A percentile compares a stretch with the other conserved stretches of the same genome.
Conservation (phyloP, 768 basidiomycete genomes). For the Leucocoprinus birnbaumii region DNA sequence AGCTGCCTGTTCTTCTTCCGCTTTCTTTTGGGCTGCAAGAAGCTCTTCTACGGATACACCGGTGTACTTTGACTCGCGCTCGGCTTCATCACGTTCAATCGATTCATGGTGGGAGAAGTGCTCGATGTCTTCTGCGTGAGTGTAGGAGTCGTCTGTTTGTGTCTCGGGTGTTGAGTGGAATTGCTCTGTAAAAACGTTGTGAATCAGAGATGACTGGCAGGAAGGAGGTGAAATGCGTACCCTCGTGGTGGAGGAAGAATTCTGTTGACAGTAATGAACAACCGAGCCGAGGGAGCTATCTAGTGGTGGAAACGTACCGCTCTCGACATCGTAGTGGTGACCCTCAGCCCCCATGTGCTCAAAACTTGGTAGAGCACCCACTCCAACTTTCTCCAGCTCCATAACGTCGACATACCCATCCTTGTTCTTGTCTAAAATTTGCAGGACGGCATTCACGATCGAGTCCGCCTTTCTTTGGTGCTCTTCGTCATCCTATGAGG, state of each 20-base stretch:
- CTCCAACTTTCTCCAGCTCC: slow-evolving; percentile 72
- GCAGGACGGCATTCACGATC: slow-evolving; percentile 71
- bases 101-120: slow-evolving; percentile 88
- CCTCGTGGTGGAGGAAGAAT: slow-evolving; percentile 98
- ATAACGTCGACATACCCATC: slow-evolving; percentile 69
- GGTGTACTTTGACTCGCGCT: slow-evolving; percentile 80
- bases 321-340: slow-evolving; percentile 91
- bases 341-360: slow-evolving; percentile 84
- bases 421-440: slow-evolving; percentile 65
- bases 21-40: slow-evolving; percentile 29
- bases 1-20: not conserved
- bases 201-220: not conserved
- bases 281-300: not conserved
- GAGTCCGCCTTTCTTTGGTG: slow-evolving; percentile 80
- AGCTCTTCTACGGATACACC: slow-evolving; percentile 78
- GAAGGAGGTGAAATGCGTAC: slow-evolving; percentile 32
- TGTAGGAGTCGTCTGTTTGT: slow-evolving; percentile 93
- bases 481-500: slow-evolving; percentile 62
- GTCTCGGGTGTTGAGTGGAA: slow-evolving; percentile 97
- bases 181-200: slow-evolving; percentile 50
- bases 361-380: slow-evolving; percentile 80
- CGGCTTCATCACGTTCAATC: slow-evolving; percentile 83
- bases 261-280: slow-evolving; percentile 37
- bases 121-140: slow-evolving; percentile 88
- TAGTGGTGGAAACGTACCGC: slow-evolving; percentile 52